A percentile compares a stretch with the other conserved stretches of the same genome.
Evolutionary conservation across 148 eudicot species (phyloP).

Genomic region (Chenopodium suecicum): DNA sequence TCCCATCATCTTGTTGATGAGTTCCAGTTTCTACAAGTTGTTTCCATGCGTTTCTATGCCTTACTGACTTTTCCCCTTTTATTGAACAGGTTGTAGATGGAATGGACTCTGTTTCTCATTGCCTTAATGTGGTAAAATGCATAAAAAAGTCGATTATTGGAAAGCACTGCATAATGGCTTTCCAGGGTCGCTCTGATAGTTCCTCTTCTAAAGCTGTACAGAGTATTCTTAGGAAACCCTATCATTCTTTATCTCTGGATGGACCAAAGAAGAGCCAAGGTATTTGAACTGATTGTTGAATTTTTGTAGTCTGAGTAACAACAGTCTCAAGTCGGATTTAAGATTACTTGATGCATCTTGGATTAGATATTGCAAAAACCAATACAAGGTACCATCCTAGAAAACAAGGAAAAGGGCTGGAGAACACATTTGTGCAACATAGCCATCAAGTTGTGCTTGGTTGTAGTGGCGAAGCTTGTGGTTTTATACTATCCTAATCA

Average conservation of each 20-base stretch:
- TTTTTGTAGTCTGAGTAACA: not conserved
- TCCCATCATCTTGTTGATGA: not conserved
- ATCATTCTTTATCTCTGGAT: conserved; percentile 29
- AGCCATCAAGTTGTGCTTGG: not conserved
- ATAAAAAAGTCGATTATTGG: conserved; percentile 48
- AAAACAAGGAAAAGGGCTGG: not conserved
- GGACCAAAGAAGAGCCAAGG: conserved; percentile 19
- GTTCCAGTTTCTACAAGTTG: not conserved
- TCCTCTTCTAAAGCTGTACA: conserved; percentile 29
- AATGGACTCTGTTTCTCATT: conserved; percentile 34
- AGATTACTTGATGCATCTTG: not conserved
- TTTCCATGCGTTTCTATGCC: not conserved
- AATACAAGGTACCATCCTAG: not conserved
- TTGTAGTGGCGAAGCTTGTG: no score
- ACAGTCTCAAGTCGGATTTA: not conserved
- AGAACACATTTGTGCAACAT: not conserved
- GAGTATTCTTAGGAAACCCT: conserved; percentile 39
- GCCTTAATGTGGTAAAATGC: conserved; percentile 37
- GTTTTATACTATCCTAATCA: not conserved
- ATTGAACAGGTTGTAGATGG: conserved; percentile 73
- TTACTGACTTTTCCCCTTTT: not conserved
- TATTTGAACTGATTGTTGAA: not conserved
- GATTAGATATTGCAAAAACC: not conserved
- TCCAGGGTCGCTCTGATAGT: conserved; percentile 39
- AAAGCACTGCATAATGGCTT: conserved; percentile 48